Evolutionary conservation across 345 rosid species (phyloP), one percentile per base, ranked within the genome.

Genomic region (Cardamine occulta): DNA sequence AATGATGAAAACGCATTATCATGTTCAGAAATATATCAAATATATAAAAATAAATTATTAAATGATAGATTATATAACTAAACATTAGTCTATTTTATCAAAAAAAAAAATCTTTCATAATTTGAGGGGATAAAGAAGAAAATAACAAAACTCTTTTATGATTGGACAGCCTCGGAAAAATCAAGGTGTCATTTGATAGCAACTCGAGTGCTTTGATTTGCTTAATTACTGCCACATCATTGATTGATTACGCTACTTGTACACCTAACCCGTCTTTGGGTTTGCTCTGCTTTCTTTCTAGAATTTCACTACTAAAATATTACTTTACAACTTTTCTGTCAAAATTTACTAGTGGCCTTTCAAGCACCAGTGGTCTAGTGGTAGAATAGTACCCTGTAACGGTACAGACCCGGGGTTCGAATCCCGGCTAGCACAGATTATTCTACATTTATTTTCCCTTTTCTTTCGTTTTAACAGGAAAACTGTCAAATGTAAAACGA

Each of bases 331-430:
- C 6, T 5, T 1, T 0, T 32, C 2, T 7, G 0, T 34, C 9
- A 34, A 29, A 34, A 7, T 0, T 8, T 7, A 34, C 2, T 3
- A 34, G 10, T 34, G 2, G 37, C 8, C 2, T 6, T 32, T 1
- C 5, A 42, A 24, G 52, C 67, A 77, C 81, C 78, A 55, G 79
- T 72, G 82, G 81, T 78, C 76, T 68, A 77, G 80, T 77, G 83
- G 66, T 72, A 75, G 63, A 78, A 82, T 80, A 72, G 79, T 82
- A 88, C 85, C 88, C 82, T 88, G 84, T 87, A 83, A 85, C 87
- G 80, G 86, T 85, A 81, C 80, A 81, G 86, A 81, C 87, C 87
- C 83, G 82, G 82, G 82, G 88, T 84, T 88, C 86, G 81, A 86
- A 83, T 79, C 83, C 87, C 60, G 51, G 39, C 75, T 71, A 51